Base-by-base conservation (phyloP, 1,139 yeast species). In the Candida buenavistaensis region DNA sequence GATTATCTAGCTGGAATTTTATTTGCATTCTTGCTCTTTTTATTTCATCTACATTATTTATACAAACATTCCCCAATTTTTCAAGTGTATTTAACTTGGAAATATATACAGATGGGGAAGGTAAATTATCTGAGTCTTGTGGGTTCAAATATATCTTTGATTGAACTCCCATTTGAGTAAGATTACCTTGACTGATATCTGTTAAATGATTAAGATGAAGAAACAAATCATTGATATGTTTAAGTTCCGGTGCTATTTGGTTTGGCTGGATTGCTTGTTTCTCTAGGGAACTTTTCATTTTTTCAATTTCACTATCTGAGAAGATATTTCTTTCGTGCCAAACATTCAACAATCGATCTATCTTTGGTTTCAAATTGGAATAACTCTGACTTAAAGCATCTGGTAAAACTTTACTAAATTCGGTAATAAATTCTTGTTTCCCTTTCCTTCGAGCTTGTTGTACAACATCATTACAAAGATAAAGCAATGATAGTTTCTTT, bases 381-480 rank as follows among this genome's bases (percentile, higher is more conserved):
- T 72, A 68, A 1, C 64, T 58, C 5, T 52, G 41, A 11, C 45
- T 43, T 33, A 75, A 47, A 0, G 69, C 68, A 2, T 32, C 30
- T 0, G 77, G 75, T 30, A 75, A 59, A 2, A 74, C 75, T 3
- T 52, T 52, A 5, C 75, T 72, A 57, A 85, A 87, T 4, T 80
- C 82, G 4, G 58, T 59, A 6, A 81, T 62, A 46, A 82, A 82
- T 37, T 80, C 87, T 2, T 60, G 62, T 49, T 76, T 79, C 44
- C 75, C 69, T 50, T 80, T 79, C 29, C 84, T 82, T 37, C 82
- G 70, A 3, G 92, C 80, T 52, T 85, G 86, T 57, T 88, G 96
- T 1, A 86, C 84, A 16, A 88, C 83, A 49, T 88, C 96, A 54
- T 88, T 88, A 37, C 87, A 84, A 14, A 88, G 67, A 50, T 88